A percentile compares a stretch with the other conserved stretches of the same genome.
Evolutionary conservation across 495 filamentous ascomycete species (phyloP).

Genomic region (Podospora comata): DNA sequence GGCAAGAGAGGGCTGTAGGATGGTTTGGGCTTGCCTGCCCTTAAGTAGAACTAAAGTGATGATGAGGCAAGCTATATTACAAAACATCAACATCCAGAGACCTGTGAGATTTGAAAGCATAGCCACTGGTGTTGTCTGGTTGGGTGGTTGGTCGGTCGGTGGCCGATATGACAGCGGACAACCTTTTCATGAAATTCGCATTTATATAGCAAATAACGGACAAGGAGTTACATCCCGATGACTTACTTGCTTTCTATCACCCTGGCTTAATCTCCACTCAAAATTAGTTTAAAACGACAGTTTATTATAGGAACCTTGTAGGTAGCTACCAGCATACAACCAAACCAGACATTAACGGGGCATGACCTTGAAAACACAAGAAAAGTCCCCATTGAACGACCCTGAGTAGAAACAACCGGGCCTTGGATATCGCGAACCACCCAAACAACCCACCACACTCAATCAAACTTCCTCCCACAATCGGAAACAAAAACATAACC

Average conservation of each 20-base stretch:
- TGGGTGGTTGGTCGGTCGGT: not conserved
- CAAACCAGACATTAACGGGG: slow-evolving; percentile 14
- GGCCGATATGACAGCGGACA: not conserved
- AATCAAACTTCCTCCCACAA: not conserved
- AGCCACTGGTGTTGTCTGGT: not conserved
- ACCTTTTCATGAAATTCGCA: not conserved
- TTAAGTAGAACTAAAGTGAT: no score
- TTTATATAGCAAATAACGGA: not conserved
- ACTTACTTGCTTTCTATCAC: no score
- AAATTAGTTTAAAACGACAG: not conserved
- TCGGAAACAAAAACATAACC: not conserved
- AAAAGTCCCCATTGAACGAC: not conserved
- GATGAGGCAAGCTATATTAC: no score
- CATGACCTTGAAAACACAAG: slow-evolving; percentile 9
- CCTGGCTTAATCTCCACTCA: no score
- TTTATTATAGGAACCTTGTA: slow-evolving; percentile 5
- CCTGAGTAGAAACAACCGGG: not conserved
- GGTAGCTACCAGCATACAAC: slow-evolving; percentile 4
- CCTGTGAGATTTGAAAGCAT: not conserved
- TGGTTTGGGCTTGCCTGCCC: not conserved
- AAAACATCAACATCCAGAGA: not conserved
- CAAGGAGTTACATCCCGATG: not conserved
- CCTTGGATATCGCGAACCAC: not conserved
- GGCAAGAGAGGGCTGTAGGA: slow-evolving; percentile 32
- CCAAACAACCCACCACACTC: not conserved